Evolutionary conservation across 2,329 filamentous ascomycete species (phyloP).

Genomic region (Xylogone sp.): DNA sequence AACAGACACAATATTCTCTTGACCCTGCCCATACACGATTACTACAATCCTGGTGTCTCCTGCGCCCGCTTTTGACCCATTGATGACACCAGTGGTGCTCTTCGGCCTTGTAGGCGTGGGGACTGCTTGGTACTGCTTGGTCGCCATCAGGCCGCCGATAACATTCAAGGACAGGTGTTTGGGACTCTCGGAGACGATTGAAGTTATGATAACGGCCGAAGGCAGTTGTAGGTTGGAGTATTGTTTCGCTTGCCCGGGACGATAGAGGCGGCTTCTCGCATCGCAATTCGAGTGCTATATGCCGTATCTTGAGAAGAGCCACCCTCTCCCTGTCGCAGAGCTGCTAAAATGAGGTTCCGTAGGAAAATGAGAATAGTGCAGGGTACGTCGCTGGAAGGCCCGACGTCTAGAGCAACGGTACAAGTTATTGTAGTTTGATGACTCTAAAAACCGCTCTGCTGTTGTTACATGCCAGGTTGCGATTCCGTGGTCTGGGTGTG

Average conservation of each 20-base stretch:
- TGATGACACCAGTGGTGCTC: constrained; percentile 30
- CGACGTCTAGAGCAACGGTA: background rate
- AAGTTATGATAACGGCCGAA: constrained; percentile 1
- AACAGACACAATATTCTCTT: constrained; percentile 69
- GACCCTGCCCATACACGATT: constrained; percentile 66
- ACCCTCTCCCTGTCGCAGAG: background rate
- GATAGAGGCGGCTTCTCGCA: constrained; percentile 14
- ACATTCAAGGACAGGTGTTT: constrained; percentile 6
- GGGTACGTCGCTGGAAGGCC: too few relatives aligned
- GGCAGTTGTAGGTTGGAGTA: constrained; percentile 4
- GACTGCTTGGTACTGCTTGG: constrained; percentile 42
- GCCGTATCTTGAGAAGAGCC: constrained; percentile 1
- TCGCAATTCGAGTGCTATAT: constrained; percentile 9
- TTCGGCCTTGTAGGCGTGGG: constrained; percentile 45
- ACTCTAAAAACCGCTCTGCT: constrained; percentile 12
- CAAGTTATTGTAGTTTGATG: constrained; percentile 11
- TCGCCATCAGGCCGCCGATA: constrained; percentile 28
- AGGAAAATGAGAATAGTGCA: too few relatives aligned
- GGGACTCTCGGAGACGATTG: constrained; percentile 5
- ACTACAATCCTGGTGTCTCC: constrained; percentile 58
- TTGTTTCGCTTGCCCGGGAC: constrained; percentile 6
- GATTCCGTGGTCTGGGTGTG: constrained; percentile 12
- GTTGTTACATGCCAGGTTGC: constrained; percentile 19
- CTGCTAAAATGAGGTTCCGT: background rate
- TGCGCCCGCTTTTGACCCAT: constrained; percentile 24